A percentile compares a stretch with the other conserved stretches of the same genome.
Evolutionary conservation across 2,329 filamentous ascomycete species (phyloP).

Genomic region (Aspergillus sp.): DNA sequence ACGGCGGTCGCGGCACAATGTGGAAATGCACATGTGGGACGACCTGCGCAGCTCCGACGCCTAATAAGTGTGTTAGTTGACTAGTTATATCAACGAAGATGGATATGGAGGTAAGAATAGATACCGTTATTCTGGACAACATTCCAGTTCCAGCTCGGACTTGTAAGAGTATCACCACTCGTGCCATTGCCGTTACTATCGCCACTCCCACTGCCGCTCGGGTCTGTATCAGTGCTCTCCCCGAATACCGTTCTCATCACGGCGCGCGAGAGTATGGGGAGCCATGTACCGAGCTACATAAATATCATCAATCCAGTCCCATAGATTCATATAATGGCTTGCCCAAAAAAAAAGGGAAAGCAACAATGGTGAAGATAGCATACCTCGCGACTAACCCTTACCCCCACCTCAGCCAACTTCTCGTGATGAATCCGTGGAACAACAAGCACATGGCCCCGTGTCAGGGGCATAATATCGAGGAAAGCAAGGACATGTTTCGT

Average conservation of each 20-base stretch:
- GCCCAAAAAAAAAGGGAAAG: conserved; percentile 2
- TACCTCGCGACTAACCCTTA: conserved; percentile 65
- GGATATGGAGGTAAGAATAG: neutral
- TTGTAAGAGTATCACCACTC: conserved; percentile 11
- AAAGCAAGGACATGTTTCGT: conserved; percentile 80
- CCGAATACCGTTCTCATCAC: conserved; percentile 68
- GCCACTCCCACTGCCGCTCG: neutral
- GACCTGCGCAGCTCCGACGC: conserved; percentile 83
- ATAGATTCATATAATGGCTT: neutral
- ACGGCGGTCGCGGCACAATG: conserved; percentile 74
- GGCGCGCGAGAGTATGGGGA: conserved; percentile 61
- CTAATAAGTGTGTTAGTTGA: conserved; percentile 33
- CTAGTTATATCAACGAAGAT: neutral
- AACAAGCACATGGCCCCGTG: conserved; percentile 77
- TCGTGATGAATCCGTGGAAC: conserved; percentile 74
- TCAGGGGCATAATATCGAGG: conserved; percentile 88
- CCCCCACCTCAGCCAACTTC: conserved; percentile 71
- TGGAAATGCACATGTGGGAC: conserved; percentile 95
- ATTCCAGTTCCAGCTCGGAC: conserved; percentile 92
- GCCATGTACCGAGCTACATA: conserved; percentile 46
- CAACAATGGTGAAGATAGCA: conserved; percentile 47
- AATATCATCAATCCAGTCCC: neutral
- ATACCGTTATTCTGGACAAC: conserved; percentile 90
- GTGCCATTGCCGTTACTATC: too few species aligned
- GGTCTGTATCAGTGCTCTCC: conserved; percentile 21